Base-by-base conservation (phyloP, 768 basidiomycete genomes). In the Leccinum uliginosum region DNA sequence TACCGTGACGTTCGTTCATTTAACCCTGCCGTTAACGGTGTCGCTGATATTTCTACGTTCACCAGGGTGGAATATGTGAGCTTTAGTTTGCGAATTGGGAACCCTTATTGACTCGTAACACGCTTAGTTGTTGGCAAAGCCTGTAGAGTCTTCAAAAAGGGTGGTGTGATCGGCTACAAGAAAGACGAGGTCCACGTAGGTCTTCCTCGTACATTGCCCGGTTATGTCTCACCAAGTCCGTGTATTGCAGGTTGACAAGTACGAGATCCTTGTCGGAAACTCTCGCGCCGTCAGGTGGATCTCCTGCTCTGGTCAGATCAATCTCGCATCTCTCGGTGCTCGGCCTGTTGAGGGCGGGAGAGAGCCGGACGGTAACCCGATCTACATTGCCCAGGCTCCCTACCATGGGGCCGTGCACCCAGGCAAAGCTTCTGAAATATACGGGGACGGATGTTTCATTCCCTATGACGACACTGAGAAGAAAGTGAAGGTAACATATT, bases 251-350 rank as follows among this genome's bases (percentile, higher is more conserved):
- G 38, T 84, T 32, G 79, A 76, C 27, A 76, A 74, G 32, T 90
- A 82, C 62, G 88, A 91, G 64, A 78, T 90, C 47, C 83, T 91
- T n/a, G 73, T 89, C 17, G 88, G 85, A 1, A 75, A 89, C 64
- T 71, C 75, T 60, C 69, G 67, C 4, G 84, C 76, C 24, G 67
- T 91, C 53, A 75, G 62, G 50, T 91, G 88, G 88, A 82, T 86
- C 1, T 59, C 75, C 50, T 61, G 69, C 50, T 69, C 70, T 32
- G 85, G 84, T 26, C 68, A 65, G 6, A 59, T 88, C 56, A 74
- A 82, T 52, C 55, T 81, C 32, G 46, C 64, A 1, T 54, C 62
- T 35, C 78, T 87, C 30, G 73, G 79, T 48, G 71, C 71, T 48
- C 70, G 58, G 5, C 86, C 85, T 1, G 84, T 91, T 34, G 85